Base-by-base conservation (phyloP, 2,329 filamentous ascomycete genomes). In the Fusarium pseudocircinatum region DNA sequence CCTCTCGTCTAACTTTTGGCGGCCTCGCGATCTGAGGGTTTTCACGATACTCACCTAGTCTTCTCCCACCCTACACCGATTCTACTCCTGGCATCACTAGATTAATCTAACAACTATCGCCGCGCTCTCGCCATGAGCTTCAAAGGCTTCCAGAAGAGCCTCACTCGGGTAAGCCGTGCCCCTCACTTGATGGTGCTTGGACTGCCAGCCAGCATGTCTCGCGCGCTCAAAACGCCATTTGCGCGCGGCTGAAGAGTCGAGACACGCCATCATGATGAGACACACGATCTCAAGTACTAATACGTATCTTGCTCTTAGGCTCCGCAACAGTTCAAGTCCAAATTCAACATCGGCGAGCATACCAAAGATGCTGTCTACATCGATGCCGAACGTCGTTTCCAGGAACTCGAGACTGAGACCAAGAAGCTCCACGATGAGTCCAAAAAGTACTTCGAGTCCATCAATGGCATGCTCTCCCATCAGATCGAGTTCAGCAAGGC, bases 401-500 rank as follows among this genome's bases (percentile, higher is more conserved):
- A 94, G 74, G 96, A 99, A 85, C 89, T 99, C 73, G 96, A 99
- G 84, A 92, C 87, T 75, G 95, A 99, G 85, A 98, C 96, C 40
- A 98, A 98, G 88, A 96, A 93, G 83, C 91, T 98, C 36, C 96
- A 98, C 84, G 94, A 97, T 85, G 96, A 98, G 84, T 97, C 94
- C 63, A 93, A 95, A 83, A 98, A 97, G 85, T 99, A 99, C 84
- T 98, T 97, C 79, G 92, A 97, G 60, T 94, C 96, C 81, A 98
- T 99, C 85, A 98, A 98, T 85, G 94, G 93, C 87, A 99, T 99
- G 96, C 89, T 99, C 79, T 90, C 87, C 80, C 95, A 98, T 84
- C 96, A 99, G 86, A 98, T 99, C 84, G 96, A 97, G 82, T 99
- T 99, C 85, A 97, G 96, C 78, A 91, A 97, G 84, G 94, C 95